These are phyloP conservation scores for Echinosophora koreensis DNA, from an alignment of 306 rosid genomes.

Conservation along the genomic window DNA sequence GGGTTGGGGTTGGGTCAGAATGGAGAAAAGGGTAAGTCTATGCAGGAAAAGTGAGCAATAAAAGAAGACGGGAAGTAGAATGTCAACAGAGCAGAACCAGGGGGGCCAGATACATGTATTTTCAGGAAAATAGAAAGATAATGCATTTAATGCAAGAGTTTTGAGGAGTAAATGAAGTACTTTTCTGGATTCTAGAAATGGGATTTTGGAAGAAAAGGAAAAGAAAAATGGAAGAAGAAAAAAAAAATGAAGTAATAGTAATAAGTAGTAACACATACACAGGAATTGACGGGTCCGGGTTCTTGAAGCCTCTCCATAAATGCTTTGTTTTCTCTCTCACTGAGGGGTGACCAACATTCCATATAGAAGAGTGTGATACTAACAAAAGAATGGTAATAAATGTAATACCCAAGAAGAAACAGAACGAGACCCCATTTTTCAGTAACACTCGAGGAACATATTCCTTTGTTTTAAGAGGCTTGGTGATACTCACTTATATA, in stretches of 20 bases:
- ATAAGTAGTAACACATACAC: slow-evolving; percentile 58
- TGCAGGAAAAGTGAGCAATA: slow-evolving; percentile 41
- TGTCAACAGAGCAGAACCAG: slow-evolving; percentile 42
- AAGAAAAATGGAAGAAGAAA: slow-evolving; percentile 31
- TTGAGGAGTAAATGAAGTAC: slow-evolving; percentile 59
- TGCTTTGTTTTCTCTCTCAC: slow-evolving; percentile 25
- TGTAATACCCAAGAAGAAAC: slow-evolving; percentile 63
- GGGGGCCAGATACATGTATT: slow-evolving; percentile 35
- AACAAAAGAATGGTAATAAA: slow-evolving; percentile 75
- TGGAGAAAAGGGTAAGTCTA: slow-evolving; percentile 43
- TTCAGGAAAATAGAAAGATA: slow-evolving; percentile 49
- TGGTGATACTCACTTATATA: slow-evolving; percentile 47
- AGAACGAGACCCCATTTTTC: slow-evolving; percentile 67
- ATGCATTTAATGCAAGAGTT: slow-evolving; percentile 64
- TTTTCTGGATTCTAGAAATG: slow-evolving; percentile 51
- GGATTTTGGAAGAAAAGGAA: slow-evolving; percentile 40
- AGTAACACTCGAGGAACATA: slow-evolving; percentile 45
- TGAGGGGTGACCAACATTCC: slow-evolving; percentile 75
- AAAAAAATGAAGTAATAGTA: slow-evolving; percentile 11
- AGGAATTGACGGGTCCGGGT: slow-evolving; percentile 90
- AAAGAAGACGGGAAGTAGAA: slow-evolving; percentile 51
- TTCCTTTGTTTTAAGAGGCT: slow-evolving; percentile 60
- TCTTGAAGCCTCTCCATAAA: slow-evolving; percentile 92
- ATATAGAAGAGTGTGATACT: slow-evolving; percentile 51
- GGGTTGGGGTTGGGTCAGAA: slow-evolving; percentile 44